phyloP scores from a whole-genome alignment of 768 basidiomycete genomes.

The Amanita exitialis region DNA sequence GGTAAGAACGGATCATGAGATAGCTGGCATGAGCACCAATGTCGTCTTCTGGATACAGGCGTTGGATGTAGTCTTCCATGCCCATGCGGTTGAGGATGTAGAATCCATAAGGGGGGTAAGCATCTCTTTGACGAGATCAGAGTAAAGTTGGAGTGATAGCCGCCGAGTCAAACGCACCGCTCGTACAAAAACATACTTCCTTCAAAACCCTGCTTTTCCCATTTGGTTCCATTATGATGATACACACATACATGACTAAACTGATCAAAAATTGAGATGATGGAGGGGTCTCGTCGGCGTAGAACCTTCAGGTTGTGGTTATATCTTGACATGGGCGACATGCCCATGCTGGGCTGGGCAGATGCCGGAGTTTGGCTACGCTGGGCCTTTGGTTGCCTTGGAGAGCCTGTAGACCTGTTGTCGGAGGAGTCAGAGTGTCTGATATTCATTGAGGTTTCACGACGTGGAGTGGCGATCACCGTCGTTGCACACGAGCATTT shows the following conservation, averaged over 20 bases:
- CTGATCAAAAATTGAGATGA: constrained; percentile 75
- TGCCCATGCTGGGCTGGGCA: constrained; percentile 27
- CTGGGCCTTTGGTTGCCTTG: constrained; percentile 11
- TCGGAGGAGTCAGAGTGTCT: neutral
- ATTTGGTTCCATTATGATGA: constrained; percentile 61
- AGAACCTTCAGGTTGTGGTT: constrained; percentile 74
- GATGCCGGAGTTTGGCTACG: constrained; percentile 9
- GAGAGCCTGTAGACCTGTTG: neutral
- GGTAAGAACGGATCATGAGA: constrained; percentile 66
- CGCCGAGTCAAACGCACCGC: constrained; percentile 37
- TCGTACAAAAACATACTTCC: constrained; percentile 89
- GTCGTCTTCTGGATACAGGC: constrained; percentile 71
- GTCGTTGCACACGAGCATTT: constrained; percentile 9
- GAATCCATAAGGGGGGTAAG: constrained; percentile 77
- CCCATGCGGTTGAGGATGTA: constrained; percentile 80
- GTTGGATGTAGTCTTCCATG: constrained; percentile 67
- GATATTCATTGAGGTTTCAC: constrained; percentile 7
- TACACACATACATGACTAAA: constrained; percentile 84
- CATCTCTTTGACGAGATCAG: constrained; percentile 33
- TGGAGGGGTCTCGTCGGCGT: constrained; percentile 68
- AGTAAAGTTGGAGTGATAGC: constrained; percentile 1
- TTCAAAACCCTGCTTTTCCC: constrained; percentile 79
- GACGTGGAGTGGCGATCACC: constrained; percentile 20
- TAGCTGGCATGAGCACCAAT: constrained; percentile 52
- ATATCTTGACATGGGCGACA: constrained; percentile 61